phyloP scores from a whole-genome alignment of 2,329 filamentous ascomycete genomes.

The Scedosporium minutisporum region DNA sequence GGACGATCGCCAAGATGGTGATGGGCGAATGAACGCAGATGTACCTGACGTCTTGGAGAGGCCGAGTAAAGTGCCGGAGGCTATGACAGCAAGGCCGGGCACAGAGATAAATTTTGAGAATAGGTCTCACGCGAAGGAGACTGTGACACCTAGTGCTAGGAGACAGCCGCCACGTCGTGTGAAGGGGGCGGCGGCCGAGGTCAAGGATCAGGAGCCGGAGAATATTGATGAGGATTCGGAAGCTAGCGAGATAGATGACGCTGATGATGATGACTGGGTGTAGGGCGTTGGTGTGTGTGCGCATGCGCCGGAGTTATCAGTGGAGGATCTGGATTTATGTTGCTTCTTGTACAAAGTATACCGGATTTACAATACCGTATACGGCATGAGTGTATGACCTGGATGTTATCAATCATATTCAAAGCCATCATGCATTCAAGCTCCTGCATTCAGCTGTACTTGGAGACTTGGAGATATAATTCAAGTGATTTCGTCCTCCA shows the following conservation, averaged over 20 bases:
- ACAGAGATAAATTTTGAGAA: not conserved
- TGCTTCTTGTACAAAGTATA: no score
- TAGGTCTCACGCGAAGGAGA: not conserved
- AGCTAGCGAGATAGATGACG: no score
- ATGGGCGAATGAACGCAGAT: not conserved
- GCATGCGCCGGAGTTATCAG: no score
- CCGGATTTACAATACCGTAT: not conserved
- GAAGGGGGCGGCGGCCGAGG: not conserved
- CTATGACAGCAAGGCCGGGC: not conserved
- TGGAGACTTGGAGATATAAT: not conserved
- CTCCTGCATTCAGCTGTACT: not conserved
- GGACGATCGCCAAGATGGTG: slow-evolving; percentile 1
- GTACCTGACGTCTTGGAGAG: not conserved
- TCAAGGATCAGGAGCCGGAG: not conserved
- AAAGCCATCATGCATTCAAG: not conserved
- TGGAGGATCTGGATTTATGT: no score
- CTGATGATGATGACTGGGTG: no score
- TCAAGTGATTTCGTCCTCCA: not conserved
- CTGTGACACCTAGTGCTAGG: not conserved
- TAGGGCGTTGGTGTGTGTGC: no score
- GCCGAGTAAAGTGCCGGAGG: not conserved
- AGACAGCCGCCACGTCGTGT: not conserved
- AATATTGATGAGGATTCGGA: no score
- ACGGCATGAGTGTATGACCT: not conserved
- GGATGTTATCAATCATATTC: not conserved